These are phyloP conservation scores for Nemania abortiva DNA, from an alignment of 2,329 filamentous ascomycete species.

Conservation along the genomic window DNA sequence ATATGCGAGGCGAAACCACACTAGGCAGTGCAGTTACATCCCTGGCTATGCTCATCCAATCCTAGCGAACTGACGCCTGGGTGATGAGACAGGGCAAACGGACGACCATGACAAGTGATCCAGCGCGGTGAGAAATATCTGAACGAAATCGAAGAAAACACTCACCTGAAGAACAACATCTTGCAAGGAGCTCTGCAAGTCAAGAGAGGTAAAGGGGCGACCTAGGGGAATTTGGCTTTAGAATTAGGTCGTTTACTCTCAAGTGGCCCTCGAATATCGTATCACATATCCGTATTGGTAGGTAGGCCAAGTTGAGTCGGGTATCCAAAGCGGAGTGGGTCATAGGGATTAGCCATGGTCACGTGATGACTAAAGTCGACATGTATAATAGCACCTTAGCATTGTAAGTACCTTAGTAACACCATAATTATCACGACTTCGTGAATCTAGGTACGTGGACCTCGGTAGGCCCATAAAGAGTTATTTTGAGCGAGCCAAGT, in stretches of 20 bases:
- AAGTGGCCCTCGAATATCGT: not conserved
- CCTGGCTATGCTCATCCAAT: slow-evolving; percentile 1
- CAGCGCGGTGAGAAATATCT: not conserved
- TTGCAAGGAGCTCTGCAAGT: slow-evolving; percentile 16
- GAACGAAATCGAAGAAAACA: not conserved
- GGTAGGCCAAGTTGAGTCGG: slow-evolving; percentile 6
- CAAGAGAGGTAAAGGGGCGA: not conserved
- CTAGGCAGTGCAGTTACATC: not conserved
- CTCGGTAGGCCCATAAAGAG: not conserved
- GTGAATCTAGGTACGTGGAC: not conserved
- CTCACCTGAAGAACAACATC: slow-evolving; percentile 45
- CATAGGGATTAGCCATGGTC: slow-evolving; percentile 13
- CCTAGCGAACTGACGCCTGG: not conserved
- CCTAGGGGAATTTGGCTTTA: not conserved
- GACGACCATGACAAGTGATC: not conserved
- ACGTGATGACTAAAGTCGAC: slow-evolving; percentile 17
- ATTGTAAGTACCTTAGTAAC: not conserved
- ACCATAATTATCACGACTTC: not conserved
- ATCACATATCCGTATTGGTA: not conserved
- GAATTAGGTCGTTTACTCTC: slow-evolving; percentile 11
- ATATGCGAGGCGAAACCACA: not conserved
- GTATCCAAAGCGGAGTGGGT: slow-evolving; percentile 24
- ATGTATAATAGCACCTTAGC: not conserved
- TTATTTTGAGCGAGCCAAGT: too few species aligned
- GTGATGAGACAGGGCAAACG: slow-evolving; percentile 2